A percentile compares a stretch with the other conserved stretches of the same genome.
phyloP scores from a whole-genome alignment of 192 early-diverging fungal genomes.

The Phycomyces blakesleeanus region DNA sequence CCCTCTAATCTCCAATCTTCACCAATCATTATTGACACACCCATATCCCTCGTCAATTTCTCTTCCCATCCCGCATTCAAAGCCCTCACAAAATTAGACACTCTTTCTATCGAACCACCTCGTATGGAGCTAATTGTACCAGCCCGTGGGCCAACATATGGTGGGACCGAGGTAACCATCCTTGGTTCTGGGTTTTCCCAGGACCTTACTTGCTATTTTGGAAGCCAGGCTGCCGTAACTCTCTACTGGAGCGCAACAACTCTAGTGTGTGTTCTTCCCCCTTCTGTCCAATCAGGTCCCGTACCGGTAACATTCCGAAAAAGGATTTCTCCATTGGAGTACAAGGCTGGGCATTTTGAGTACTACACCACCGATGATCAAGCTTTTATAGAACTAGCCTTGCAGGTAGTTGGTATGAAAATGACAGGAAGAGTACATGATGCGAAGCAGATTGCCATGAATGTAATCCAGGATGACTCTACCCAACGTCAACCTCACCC shows the following conservation, averaged over 20 bases:
- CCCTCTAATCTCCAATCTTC: slow-evolving; percentile 6
- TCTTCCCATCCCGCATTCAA: neutral
- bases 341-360: slow-evolving; percentile 22
- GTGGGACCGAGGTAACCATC: slow-evolving; percentile 83
- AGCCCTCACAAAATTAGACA: neutral
- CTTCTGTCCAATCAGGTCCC: slow-evolving; percentile 62
- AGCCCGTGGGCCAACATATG: slow-evolving; percentile 73
- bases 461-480: slow-evolving; percentile 37
- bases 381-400: slow-evolving; percentile 80
- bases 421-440: slow-evolving; percentile 76
- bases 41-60: neutral
- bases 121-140: slow-evolving; percentile 73
- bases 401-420: slow-evolving; percentile 81
- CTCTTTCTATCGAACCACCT: slow-evolving; percentile 4
- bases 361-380: slow-evolving; percentile 65
- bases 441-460: slow-evolving; percentile 68
- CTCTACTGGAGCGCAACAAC: slow-evolving; percentile 76
- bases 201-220: slow-evolving; percentile 66
- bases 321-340: slow-evolving; percentile 29
- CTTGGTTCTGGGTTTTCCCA: slow-evolving; percentile 80
- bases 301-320: slow-evolving; percentile 57
- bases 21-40: neutral
- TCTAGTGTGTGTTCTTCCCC: slow-evolving; percentile 80
- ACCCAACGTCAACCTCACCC: too few relatives aligned
- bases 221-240: slow-evolving; percentile 64